A percentile compares a stretch with the other conserved stretches of the same genome.
Evolutionary conservation across 164 flowering plant genomes (phyloP).

Genomic region (Magnolia changhungtana): DNA sequence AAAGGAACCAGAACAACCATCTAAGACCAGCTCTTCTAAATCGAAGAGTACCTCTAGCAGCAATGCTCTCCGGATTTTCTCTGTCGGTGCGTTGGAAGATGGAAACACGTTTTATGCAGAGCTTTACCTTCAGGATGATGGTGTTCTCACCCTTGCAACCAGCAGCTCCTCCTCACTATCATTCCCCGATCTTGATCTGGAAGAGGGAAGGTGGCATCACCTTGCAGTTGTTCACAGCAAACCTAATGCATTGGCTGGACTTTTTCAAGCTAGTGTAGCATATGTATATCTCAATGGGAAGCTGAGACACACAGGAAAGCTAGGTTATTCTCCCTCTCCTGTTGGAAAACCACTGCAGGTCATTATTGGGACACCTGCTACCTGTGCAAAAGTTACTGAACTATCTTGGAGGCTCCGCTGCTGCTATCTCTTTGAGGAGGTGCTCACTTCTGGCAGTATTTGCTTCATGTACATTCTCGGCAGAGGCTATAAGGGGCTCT

Average conservation of each 20-base stretch:
- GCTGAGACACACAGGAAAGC: conserved; percentile 89
- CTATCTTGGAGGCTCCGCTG: conserved; percentile 85
- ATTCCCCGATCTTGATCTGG: conserved; percentile 80
- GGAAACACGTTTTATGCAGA: conserved; percentile 74
- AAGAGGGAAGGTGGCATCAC: conserved; percentile 97
- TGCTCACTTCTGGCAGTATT: conserved; percentile 82
- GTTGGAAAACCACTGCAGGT: conserved; percentile 89
- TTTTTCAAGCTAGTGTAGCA: conserved; percentile 97
- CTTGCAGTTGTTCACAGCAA: conserved; percentile 98
- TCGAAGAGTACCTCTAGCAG: conserved; percentile 35
- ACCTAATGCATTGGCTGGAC: conserved; percentile 99
- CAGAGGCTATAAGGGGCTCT: conserved; percentile 96
- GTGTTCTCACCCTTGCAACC: conserved; percentile 83
- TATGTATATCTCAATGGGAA: conserved; percentile 90
- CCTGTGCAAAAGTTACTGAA: conserved; percentile 58
- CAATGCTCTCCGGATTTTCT: conserved; percentile 64
- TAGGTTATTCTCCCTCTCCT: conserved; percentile 97
- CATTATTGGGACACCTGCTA: conserved; percentile 74
- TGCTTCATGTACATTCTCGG: conserved; percentile 99
- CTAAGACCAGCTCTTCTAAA: conserved; percentile 41
- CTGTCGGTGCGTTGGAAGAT: conserved; percentile 77
- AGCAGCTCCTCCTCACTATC: conserved; percentile 80
- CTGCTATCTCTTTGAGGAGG: conserved; percentile 96
- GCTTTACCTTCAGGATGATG: conserved; percentile 91
- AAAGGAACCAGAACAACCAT: conserved; percentile 52